Evolutionary conservation across 106 monocot species (phyloP), one percentile per base, ranked within the genome.

Genomic region (Dendrobium chrysotoxum): DNA sequence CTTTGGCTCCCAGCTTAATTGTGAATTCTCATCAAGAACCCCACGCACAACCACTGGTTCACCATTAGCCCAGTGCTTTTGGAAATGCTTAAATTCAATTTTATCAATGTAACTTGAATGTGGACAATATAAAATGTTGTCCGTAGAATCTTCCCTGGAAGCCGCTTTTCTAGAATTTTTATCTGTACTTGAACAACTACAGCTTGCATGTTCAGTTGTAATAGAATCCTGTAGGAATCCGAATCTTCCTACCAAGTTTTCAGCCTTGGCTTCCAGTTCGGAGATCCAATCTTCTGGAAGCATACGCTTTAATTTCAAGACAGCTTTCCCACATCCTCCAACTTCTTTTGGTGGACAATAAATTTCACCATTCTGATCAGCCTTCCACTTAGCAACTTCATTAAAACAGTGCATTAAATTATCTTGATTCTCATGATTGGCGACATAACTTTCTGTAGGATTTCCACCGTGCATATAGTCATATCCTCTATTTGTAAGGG

Each of bases 1-100:
- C 80, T 55, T 75, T 54, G 94, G 92, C 72, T 90, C 86, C 94
- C 94, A 95, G 55, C 85, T 90, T 85, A 92, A 84, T 25, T 72
- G 50, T n/a, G 89, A 86, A 28, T 72, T 81, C 35, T 70, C 72
- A 77, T 86, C 57, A 28, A 90, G 81, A 42, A 94, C 78, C 25
- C 83, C 89, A 83, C 84, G 88, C 16, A 95, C 92, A 80, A 94
- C 86, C 31, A 94, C 88, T 2, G 91, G 94, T 40, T 94, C 91
- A 15, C 94, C 89, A 18, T 79, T 85, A 1, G 80, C 54, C 94
- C 92, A 95, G 70, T 95, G 90, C 65, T 50, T 84, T 40, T 88
- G 91, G 44, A 95, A 95, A 75, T 92, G 94, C 46, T 72, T 78
- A 17, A 88, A 12, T 1, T 86, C 85, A n/a, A 81, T 83, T 28